Evolutionary conservation across 208 protist species (phyloP).

Genomic region (Leishmania amazonensis): DNA sequence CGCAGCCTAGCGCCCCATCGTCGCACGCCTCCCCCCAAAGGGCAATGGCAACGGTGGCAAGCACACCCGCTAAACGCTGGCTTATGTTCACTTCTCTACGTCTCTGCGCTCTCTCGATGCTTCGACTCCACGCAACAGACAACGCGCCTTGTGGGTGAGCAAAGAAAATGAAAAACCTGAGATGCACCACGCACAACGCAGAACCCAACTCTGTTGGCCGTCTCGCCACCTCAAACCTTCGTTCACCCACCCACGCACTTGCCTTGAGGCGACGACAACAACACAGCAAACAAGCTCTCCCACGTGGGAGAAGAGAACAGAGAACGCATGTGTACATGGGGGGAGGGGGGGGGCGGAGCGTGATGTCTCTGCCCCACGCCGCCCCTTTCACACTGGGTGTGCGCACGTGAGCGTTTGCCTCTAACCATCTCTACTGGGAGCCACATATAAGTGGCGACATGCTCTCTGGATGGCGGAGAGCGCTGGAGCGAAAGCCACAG

Average conservation of each 20-base stretch:
- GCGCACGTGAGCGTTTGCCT: neutral
- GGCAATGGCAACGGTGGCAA: neutral
- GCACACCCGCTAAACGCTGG: neutral
- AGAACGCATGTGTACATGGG: neutral
- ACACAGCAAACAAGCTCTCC: neutral
- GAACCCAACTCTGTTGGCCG: neutral
- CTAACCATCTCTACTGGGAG: neutral
- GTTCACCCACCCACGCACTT: neutral
- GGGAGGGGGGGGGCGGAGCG: neutral
- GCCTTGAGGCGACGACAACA: neutral
- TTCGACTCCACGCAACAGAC: neutral
- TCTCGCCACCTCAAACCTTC: neutral
- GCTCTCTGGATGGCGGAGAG: neutral
- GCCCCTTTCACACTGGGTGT: neutral
- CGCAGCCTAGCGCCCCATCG: neutral
- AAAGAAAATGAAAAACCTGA: neutral
- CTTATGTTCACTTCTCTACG: neutral
- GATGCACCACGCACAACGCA: neutral
- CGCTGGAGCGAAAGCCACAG: neutral
- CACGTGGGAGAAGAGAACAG: neutral
- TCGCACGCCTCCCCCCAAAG: neutral
- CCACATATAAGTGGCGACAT: neutral
- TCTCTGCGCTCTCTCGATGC: neutral
- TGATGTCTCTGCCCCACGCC: neutral
- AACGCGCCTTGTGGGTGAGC: neutral